Base-by-base conservation (phyloP, 768 basidiomycete genomes). In the Auricularia heimuer region DNA sequence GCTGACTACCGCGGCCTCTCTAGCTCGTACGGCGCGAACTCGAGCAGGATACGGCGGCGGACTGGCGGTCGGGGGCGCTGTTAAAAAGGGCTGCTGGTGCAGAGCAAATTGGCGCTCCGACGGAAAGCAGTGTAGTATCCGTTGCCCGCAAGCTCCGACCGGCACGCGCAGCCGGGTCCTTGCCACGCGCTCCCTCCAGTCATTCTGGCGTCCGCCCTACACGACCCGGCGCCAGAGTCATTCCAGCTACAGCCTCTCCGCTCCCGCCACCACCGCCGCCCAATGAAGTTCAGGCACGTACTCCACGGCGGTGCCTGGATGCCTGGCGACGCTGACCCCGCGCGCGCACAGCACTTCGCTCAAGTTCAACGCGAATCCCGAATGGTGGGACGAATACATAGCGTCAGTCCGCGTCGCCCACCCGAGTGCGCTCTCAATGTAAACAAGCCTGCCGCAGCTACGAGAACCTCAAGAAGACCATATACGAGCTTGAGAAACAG, bases 351-450 rank as follows among this genome's bases (percentile, higher is more conserved):
- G 72, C 47, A 70, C 73, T 60, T 89, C 91, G 8, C 82, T 94
- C 71, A 91, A 92, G 74, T 94, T 94, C 76, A 95, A 95, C 69
- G 90, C 92, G 2, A 89, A 94, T 33, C 80, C 92, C 0, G 92
- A 95, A 62, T 94, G 92, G 92, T 90, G 89, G 87, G 90, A 92
- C 67, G 88, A 93, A 62, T 95, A 95, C 73, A 91, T 95, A 56
- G 84, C 88, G 86, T 93, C 70, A 67, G 89, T 83, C 61, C n/a
- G 33, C 34, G 54, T 60, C 34, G 54, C 58, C 2, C 42, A 42
- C 58, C 39, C 39, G 39, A 42, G 39, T 42, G 39, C 39, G 39
- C 39, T 42, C 39, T 60, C 54, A 33, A 29, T 16, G 18, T 62
- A 14, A 42, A 42, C 39, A 24, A 34, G 18, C 21, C 11, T 37